Base-by-base conservation (phyloP, 1,139 yeast genomes). In the Sugiyamaella xylanicola region DNA sequence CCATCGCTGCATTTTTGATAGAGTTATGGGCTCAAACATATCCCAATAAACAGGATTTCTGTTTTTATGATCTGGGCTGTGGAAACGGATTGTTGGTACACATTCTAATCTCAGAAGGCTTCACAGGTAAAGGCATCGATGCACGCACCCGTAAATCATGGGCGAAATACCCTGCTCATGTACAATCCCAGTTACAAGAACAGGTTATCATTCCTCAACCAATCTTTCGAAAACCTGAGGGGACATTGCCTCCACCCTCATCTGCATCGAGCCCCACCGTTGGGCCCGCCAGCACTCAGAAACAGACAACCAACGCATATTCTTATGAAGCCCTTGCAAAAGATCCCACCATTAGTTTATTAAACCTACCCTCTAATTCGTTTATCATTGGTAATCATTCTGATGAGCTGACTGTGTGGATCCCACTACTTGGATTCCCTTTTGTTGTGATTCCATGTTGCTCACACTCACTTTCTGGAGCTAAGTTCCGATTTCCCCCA, bases 381-480 rank as follows among this genome's bases (percentile, higher is more conserved):
- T 93, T 93, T 65, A 73, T 92, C 42, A 91, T 93, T 52, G 99
- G 98, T 0, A 93, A 93, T 68, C 99, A 93, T 67, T 88, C 96
- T 0, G 99, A 93, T 69, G 98, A 93, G 68, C 77, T 93, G 57
- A 92, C 98, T 0, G 88, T 96, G 62, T 93, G 98, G 97, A 84
- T 92, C 27, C 99, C 99, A 1, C 72, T 93, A 11, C 74, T 93
- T 16, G 95, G 92, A 0, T 82, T 78, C 62, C 97, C 97, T 2
- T 93, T 90, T 67, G 77, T 92, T 74, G 96, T 91, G 5, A 88
- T 93, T 42, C 98, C 99, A 2, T 93, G 99, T 69, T 93, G 99
- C 69, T 90, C 97, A 0, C 96, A 93, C 70, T 82, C 88, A 1
- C 77, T 92, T 41, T 80, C 85, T 11, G 99, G 98, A 2, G 83